These are phyloP conservation scores for Amyloporia xantha DNA, from an alignment of 768 basidiomycete species.

Conservation along the genomic window DNA sequence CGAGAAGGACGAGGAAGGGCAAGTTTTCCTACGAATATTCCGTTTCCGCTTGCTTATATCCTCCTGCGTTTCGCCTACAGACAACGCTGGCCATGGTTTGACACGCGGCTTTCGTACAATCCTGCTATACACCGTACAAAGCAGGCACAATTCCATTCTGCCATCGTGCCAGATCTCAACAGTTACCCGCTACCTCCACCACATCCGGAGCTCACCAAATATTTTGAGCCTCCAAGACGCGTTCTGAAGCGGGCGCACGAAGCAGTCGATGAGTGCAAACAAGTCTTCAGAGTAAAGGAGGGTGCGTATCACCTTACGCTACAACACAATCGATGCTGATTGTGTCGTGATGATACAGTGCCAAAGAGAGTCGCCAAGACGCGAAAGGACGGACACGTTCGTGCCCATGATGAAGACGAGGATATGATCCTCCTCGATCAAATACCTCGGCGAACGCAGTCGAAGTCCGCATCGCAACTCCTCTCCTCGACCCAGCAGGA, in stretches of 20 bases:
- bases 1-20: conserved; percentile 75
- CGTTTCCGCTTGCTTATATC: background rate
- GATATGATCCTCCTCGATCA: conserved; percentile 59
- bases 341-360: conserved; percentile 30
- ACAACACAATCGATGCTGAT: background rate
- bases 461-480: conserved; percentile 11
- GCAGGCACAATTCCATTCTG: conserved; percentile 88
- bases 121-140: conserved; percentile 88
- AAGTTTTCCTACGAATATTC: conserved; percentile 10
- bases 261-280: conserved; percentile 55
- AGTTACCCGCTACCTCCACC: conserved; percentile 76
- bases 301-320: conserved; percentile 34
- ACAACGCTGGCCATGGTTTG: conserved; percentile 66
- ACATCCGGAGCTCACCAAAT: conserved; percentile 79
- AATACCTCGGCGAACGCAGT: conserved; percentile 10
- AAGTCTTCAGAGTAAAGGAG: conserved; percentile 70
- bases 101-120: conserved; percentile 72
- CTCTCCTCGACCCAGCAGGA: conserved; percentile 21
- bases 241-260: conserved; percentile 55
- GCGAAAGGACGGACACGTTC: conserved; percentile 57
- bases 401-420: conserved; percentile 53
- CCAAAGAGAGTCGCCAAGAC: conserved; percentile 53
- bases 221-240: conserved; percentile 69
- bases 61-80: conserved; percentile 30
- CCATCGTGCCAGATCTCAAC: conserved; percentile 67